Evolutionary conservation across 495 filamentous ascomycete genomes (phyloP).

Genomic region (Filosporella fistucella): DNA sequence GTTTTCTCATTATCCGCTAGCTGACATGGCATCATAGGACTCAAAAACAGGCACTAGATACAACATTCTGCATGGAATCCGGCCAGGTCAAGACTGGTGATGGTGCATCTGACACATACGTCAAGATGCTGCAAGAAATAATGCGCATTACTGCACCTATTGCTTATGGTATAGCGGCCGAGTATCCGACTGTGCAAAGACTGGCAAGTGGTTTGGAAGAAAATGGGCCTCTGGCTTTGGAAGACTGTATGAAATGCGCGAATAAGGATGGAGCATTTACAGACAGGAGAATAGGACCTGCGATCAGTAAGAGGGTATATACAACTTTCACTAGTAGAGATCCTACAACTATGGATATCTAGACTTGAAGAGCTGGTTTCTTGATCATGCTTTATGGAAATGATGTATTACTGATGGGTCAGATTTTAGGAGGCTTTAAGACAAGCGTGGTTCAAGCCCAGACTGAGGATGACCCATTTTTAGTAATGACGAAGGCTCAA

Average conservation of each 20-base stretch:
- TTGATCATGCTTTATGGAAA: not conserved
- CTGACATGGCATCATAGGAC: slow-evolving; percentile 23
- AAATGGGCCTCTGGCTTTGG: slow-evolving; percentile 54
- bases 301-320: slow-evolving; percentile 66
- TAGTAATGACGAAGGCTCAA: too few species aligned
- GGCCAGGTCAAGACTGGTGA: slow-evolving; percentile 77
- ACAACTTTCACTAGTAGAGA: slow-evolving; percentile 72
- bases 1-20: not conserved
- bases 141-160: slow-evolving; percentile 66
- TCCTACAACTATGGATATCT: slow-evolving; percentile 64
- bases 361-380: not conserved
- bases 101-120: slow-evolving; percentile 62
- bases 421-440: too few species aligned
- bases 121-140: slow-evolving; percentile 77
- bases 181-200: slow-evolving; percentile 53
- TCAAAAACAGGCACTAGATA: slow-evolving; percentile 34
- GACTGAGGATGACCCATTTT: too few species aligned
- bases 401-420: too few species aligned
- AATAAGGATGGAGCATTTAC: slow-evolving; percentile 65
- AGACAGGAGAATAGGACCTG: slow-evolving; percentile 60
- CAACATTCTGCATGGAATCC: slow-evolving; percentile 77
- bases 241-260: slow-evolving; percentile 60
- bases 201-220: slow-evolving; percentile 55
- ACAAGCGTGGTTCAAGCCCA: too few species aligned
- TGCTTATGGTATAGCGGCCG: slow-evolving; percentile 62